These are phyloP conservation scores for Ramularia endophylla DNA, from an alignment of 2,329 filamentous ascomycete species.

Conservation along the genomic window DNA sequence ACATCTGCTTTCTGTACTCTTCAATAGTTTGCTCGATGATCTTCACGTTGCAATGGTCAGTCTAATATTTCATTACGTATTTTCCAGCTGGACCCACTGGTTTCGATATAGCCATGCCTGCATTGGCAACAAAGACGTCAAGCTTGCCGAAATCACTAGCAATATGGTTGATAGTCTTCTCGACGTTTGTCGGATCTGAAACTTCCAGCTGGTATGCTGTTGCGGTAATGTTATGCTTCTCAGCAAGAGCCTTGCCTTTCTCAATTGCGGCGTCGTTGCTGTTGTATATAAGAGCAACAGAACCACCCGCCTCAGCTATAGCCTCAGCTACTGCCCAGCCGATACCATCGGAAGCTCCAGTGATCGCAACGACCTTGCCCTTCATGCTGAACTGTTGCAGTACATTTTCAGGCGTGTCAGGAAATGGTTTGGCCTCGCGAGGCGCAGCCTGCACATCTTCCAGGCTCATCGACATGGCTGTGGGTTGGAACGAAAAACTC, in stretches of 20 bases:
- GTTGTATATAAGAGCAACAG: constrained; percentile 84
- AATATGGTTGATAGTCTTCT: constrained; percentile 66
- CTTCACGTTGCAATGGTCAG: no score
- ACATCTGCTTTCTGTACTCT: constrained; percentile 48
- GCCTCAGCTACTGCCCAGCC: constrained; percentile 87
- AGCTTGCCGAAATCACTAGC: constrained; percentile 68
- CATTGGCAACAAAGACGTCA: constrained; percentile 84
- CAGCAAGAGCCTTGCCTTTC: constrained; percentile 12
- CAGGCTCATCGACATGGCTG: no score
- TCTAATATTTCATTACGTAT: no score
- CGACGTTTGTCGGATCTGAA: constrained; percentile 59
- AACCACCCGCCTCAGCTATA: constrained; percentile 77
- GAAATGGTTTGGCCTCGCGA: constrained; percentile 24
- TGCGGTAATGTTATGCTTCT: constrained; percentile 19
- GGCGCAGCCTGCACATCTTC: no score
- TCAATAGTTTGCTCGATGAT: constrained; percentile 50
- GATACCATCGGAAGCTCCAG: constrained; percentile 78
- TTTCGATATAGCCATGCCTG: constrained; percentile 76
- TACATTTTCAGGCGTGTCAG: constrained; percentile 25
- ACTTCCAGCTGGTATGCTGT: constrained; percentile 64
- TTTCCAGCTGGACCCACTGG: no score
- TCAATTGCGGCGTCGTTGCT: constrained; percentile 57
- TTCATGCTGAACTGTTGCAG: constrained; percentile 64
- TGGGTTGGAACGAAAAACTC: no score
- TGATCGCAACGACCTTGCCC: constrained; percentile 74